phyloP scores from a whole-genome alignment of 1,284 basidiomycete species.

The Trichosporon sp. region DNA sequence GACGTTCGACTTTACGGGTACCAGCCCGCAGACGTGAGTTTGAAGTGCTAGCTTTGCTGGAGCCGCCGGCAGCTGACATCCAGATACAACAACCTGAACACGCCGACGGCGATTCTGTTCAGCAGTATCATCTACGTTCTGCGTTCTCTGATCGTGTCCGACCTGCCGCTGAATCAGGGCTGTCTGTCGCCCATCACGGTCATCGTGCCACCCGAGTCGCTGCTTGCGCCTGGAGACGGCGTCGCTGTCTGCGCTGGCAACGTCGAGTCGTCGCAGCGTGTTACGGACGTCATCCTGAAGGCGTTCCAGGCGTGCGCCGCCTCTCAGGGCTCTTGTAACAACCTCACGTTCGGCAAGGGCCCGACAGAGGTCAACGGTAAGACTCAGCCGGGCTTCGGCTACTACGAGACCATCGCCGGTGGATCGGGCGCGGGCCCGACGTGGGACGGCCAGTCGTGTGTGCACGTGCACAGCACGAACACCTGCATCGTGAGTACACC shows the following conservation, averaged over 20 bases:
- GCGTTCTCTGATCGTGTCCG: constrained; percentile 85
- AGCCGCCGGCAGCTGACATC: too few species aligned
- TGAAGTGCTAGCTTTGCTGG: too few species aligned
- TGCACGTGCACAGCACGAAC: constrained; percentile 49
- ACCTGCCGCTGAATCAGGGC: constrained; percentile 68
- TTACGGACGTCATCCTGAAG: constrained; percentile 91
- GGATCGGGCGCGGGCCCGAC: constrained; percentile 87
- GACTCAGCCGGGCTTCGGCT: constrained; percentile 77
- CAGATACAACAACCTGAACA: constrained; percentile 44
- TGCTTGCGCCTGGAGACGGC: constrained; percentile 78
- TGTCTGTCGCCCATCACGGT: constrained; percentile 50
- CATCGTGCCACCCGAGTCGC: constrained; percentile 66
- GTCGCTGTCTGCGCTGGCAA: constrained; percentile 94
- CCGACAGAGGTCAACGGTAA: constrained; percentile 73
- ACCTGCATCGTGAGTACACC: constrained; percentile 22
- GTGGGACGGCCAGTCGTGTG: constrained; percentile 72
- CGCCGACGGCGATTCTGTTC: constrained; percentile 81
- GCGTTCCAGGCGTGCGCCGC: constrained; percentile 93
- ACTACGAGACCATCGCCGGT: constrained; percentile 96
- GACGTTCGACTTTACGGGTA: constrained; percentile 83
- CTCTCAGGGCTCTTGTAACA: constrained; percentile 76
- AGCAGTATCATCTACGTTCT: constrained; percentile 93
- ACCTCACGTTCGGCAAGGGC: constrained; percentile 71
- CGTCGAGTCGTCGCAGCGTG: constrained; percentile 86
- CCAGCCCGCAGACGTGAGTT: constrained; percentile 72